These are phyloP conservation scores for Prunus davidiana DNA, from an alignment of 306 rosid genomes.

Conservation along the genomic window DNA sequence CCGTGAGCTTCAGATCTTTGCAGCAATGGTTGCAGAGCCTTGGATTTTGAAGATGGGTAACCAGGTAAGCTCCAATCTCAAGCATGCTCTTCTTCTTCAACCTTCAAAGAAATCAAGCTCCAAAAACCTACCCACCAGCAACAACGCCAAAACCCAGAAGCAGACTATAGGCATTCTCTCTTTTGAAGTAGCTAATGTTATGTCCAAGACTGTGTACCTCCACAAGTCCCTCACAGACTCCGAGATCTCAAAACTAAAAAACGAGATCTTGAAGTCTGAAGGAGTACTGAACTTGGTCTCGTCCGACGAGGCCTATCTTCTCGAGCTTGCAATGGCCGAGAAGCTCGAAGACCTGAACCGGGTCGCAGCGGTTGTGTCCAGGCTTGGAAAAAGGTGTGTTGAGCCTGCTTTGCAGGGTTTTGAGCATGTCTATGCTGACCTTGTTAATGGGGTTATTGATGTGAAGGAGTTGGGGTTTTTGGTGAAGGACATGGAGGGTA, in stretches of 20 bases:
- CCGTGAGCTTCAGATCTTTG: slow-evolving; percentile 10
- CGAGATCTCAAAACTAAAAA: slow-evolving; percentile 72
- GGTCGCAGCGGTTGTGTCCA: slow-evolving; percentile 71
- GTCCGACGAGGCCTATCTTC: slow-evolving; percentile 62
- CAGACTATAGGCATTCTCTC: slow-evolving; percentile 78
- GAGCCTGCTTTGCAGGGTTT: slow-evolving; percentile 91
- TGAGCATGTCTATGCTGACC: slow-evolving; percentile 85
- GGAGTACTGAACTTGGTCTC: slow-evolving; percentile 75
- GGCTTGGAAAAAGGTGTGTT: slow-evolving; percentile 85
- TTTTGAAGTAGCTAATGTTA: slow-evolving; percentile 88
- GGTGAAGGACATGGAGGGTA: slow-evolving; percentile 94
- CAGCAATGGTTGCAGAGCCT: slow-evolving; percentile 88
- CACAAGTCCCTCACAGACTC: slow-evolving; percentile 68
- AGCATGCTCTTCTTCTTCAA: slow-evolving; percentile 72
- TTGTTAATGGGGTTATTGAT: slow-evolving; percentile 66
- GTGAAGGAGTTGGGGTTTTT: slow-evolving; percentile 86
- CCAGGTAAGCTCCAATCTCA: slow-evolving; percentile 87
- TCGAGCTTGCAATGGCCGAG: slow-evolving; percentile 81
- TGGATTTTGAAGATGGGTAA: slow-evolving; percentile 95
- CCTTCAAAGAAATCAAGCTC: slow-evolving; percentile 48
- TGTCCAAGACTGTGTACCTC: slow-evolving; percentile 79
- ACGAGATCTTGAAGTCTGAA: slow-evolving; percentile 72
- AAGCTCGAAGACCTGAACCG: slow-evolving; percentile 85
- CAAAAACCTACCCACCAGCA: slow-evolving; percentile 27
- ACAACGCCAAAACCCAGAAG: slow-evolving; percentile 30